Percentiles rank a stretch among this genome's conserved stretches.
phyloP scores from a whole-genome alignment of 2,329 filamentous ascomycete species.

The Fonsecaea nubica region DNA sequence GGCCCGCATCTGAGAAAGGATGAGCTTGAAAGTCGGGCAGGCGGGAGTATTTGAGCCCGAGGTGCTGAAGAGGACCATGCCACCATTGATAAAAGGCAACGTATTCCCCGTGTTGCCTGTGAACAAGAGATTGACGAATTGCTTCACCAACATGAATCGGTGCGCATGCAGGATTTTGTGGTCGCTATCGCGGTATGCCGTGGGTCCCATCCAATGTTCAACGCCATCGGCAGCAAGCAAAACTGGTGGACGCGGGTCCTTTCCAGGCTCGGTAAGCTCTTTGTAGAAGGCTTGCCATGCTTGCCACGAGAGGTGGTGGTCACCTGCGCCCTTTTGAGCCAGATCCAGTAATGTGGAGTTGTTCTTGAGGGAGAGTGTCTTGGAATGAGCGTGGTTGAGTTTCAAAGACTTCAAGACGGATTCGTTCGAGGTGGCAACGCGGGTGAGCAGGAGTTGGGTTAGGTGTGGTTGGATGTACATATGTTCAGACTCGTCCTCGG shows the following conservation, averaged over 20 bases:
- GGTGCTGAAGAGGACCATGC: conserved; percentile 76
- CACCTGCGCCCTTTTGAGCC: conserved; percentile 70
- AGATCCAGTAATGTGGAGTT: conserved; percentile 70
- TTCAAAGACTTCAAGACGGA: conserved; percentile 63
- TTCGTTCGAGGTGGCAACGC: conserved; percentile 75
- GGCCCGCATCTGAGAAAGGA: conserved; percentile 61
- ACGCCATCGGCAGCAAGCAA: conserved; percentile 81
- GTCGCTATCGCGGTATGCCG: conserved; percentile 74
- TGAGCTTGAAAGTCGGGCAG: conserved; percentile 71
- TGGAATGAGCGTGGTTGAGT: conserved; percentile 61
- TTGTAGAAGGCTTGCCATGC: conserved; percentile 81
- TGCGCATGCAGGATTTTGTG: conserved; percentile 82
- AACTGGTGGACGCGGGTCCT: conserved; percentile 64
- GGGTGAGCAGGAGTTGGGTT: conserved; percentile 73
- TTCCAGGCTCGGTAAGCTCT: conserved; percentile 68
- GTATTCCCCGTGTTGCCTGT: conserved; percentile 50
- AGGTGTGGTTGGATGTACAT: conserved; percentile 82
- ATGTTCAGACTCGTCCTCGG: conserved; percentile 44
- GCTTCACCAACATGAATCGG: conserved; percentile 76
- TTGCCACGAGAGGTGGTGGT: conserved; percentile 78
- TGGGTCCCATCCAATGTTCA: conserved; percentile 78
- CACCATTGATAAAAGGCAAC: conserved; percentile 69
- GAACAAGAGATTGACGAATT: conserved; percentile 75
- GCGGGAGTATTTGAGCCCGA: conserved; percentile 72
- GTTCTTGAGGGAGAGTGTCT: conserved; percentile 63